Conservation (phyloP, 1,284 basidiomycete species). For the Ganoderma leucocontextum region DNA sequence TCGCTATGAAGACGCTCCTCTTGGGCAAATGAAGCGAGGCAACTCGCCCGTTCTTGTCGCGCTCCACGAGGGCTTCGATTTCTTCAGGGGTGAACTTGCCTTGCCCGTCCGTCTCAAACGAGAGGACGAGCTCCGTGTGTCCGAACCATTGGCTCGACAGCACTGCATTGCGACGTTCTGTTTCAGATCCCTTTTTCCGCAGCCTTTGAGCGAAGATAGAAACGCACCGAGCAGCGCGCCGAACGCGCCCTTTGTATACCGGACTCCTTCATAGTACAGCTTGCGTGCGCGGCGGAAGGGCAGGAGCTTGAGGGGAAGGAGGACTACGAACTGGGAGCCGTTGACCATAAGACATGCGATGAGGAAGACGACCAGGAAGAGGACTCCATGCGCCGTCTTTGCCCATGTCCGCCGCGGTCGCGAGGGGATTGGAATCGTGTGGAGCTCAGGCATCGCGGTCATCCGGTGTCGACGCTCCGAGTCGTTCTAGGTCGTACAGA, state of each 20-base stretch:
- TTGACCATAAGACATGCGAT: slow-evolving; percentile 75
- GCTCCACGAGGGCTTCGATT: slow-evolving; percentile 62
- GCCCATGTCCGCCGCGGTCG: slow-evolving; percentile 67
- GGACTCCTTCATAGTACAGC: slow-evolving; percentile 73
- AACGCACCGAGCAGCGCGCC: slow-evolving; percentile 75
- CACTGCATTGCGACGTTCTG: slow-evolving; percentile 52
- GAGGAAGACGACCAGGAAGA: slow-evolving; percentile 72
- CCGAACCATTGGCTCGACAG: slow-evolving; percentile 85
- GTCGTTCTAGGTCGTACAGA: not conserved
- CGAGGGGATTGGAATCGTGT: slow-evolving; percentile 64
- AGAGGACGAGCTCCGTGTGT: slow-evolving; percentile 79
- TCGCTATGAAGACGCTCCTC: slow-evolving; percentile 81
- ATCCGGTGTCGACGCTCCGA: not conserved
- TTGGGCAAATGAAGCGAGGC: slow-evolving; percentile 74
- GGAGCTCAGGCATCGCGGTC: slow-evolving; percentile 35
- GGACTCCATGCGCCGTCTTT: slow-evolving; percentile 57
- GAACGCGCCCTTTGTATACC: slow-evolving; percentile 86
- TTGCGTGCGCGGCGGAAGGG: slow-evolving; percentile 57
- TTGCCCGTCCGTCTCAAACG: slow-evolving; percentile 74
- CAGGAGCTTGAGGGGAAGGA: slow-evolving; percentile 69
- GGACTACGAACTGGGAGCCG: slow-evolving; percentile 71
- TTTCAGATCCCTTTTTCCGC: slow-evolving; percentile 8
- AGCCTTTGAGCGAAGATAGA: slow-evolving; percentile 10
- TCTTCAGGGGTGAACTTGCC: slow-evolving; percentile 69
- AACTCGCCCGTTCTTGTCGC: slow-evolving; percentile 64